Evolutionary conservation across 495 filamentous ascomycete genomes (phyloP).

Genomic region (Bathelium albidoporum): DNA sequence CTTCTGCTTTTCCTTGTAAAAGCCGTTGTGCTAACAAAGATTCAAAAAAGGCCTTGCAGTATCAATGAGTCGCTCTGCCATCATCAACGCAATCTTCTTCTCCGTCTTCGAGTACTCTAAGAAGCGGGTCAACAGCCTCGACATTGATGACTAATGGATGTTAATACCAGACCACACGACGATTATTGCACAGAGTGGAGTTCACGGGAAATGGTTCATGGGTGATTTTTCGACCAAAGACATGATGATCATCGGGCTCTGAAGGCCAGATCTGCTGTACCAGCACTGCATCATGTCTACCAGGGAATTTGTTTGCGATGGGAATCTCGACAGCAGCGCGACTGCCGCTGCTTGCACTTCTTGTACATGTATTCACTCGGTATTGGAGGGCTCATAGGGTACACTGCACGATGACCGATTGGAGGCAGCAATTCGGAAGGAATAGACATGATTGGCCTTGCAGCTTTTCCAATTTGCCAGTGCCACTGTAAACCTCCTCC

Average conservation of each 20-base stretch:
- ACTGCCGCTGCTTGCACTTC: neutral
- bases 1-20: neutral
- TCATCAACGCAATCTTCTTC: conserved; percentile 70
- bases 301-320: neutral
- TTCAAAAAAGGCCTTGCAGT: conserved; percentile 54
- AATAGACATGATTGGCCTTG: neutral
- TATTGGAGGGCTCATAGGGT: no score
- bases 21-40: neutral
- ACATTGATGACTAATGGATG: conserved; percentile 24
- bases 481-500: neutral
- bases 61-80: conserved; percentile 64
- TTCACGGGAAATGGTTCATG: neutral
- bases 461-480: neutral
- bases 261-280: neutral
- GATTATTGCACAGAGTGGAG: neutral
- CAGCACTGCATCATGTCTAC: neutral
- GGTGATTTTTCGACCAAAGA: neutral
- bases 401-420: no score
- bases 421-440: neutral
- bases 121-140: conserved; percentile 53
- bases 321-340: neutral
- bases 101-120: conserved; percentile 68
- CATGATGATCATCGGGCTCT: neutral
- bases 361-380: neutral
- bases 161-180: neutral